phyloP scores from a whole-genome alignment of 257 asterid species.

The Scutellaria baicalensis region DNA sequence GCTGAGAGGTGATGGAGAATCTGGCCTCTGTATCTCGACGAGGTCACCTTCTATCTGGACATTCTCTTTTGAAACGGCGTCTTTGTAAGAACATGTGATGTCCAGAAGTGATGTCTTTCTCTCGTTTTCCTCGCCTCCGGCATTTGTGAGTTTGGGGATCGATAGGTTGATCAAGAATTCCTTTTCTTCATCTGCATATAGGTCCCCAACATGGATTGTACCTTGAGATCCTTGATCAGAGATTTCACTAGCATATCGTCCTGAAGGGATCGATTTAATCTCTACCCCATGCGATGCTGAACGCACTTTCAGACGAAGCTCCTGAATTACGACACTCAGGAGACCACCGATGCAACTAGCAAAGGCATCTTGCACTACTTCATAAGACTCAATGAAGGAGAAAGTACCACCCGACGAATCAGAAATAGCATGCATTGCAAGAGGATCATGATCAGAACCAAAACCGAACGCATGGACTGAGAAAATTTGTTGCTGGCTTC shows the following conservation, averaged over 20 bases:
- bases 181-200: slow-evolving; percentile 43
- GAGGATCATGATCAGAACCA: slow-evolving; percentile 39
- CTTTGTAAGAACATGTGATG: slow-evolving; percentile 23
- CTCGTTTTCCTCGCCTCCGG: neutral
- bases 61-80: slow-evolving; percentile 6
- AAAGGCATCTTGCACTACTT: slow-evolving; percentile 37
- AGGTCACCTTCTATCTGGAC: slow-evolving; percentile 15
- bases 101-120: slow-evolving; percentile 25
- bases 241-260: slow-evolving; percentile 23
- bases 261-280: slow-evolving; percentile 27
- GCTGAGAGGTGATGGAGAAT: slow-evolving; percentile 1
- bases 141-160: slow-evolving; percentile 1
- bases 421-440: slow-evolving; percentile 34
- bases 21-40: slow-evolving; percentile 29
- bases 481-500: neutral
- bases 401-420: slow-evolving; percentile 47
- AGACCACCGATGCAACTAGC: slow-evolving; percentile 45
- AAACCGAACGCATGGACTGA: slow-evolving; percentile 41
- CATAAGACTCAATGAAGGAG: slow-evolving; percentile 34
- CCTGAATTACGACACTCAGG: slow-evolving; percentile 35
- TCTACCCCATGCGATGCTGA: slow-evolving; percentile 28
- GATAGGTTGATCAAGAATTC: slow-evolving; percentile 31
- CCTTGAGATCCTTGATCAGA: slow-evolving; percentile 20
- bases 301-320: slow-evolving; percentile 20
- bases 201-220: slow-evolving; percentile 23